Evolutionary conservation across 495 filamentous ascomycete species (phyloP), one percentile per base, ranked within the genome.

Genomic region (Neurospora sp.): DNA sequence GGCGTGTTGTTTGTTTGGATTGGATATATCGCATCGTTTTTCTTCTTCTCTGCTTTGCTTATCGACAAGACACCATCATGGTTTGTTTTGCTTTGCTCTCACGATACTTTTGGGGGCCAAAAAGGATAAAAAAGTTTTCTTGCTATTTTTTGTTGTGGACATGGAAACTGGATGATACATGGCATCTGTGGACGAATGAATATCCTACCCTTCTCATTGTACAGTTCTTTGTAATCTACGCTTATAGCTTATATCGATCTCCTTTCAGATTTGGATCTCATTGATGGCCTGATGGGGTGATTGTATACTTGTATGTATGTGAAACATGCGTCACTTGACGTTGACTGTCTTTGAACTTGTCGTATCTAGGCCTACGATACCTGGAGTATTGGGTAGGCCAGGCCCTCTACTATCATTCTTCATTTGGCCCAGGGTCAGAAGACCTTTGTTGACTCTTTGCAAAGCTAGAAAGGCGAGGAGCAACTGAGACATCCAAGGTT

Each of bases 401-500:
- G 44, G n/a, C 44, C n/a, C 8, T n/a, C n/a, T n/a, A n/a, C 1
- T 20, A 20, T 20, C 44, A 4, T 45, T 45, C 8, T 20, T 8
- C n/a, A 20, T 45, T n/a, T 1, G 17, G 8, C 8, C 8, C 44
- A 4, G 17, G 9, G 40, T 40, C 10, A 0, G 10, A 12, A 53
- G 4, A 53, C 9, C 45, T 53, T 3, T 14, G 9, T 2, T 22
- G 45, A 14, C 45, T 53, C 1, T 22, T 12, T 12, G 9, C 22
- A 12, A 12, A 12, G n/a, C 20, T 53, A 1, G 10, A 59, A 0
- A 59, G 20, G 48, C 10, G 1, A 27, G 1, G 4, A 10, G 45
- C 0, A 48, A 12, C 1, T 48, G n/a, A 2, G 45, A 22, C 0
- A 20, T 6, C 0, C 2, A 4, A 0, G 1, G 20, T 14, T 22